Percentiles rank a stretch among this genome's conserved stretches.
phyloP scores from a whole-genome alignment of 768 basidiomycete species.

The Cubamyces lactineus region DNA sequence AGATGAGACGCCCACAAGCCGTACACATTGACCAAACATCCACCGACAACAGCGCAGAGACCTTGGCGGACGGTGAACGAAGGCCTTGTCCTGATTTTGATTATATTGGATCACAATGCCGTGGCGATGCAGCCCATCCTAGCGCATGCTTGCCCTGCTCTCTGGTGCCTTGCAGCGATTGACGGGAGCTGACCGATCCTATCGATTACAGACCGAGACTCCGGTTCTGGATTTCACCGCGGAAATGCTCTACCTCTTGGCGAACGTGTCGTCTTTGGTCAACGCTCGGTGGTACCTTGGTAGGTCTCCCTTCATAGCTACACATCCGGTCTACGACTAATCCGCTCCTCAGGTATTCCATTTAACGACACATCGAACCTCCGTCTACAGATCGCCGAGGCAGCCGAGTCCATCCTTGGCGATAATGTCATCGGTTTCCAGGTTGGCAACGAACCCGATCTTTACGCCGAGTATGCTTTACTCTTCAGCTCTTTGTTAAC shows the following conservation, averaged over 20 bases:
- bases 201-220: conserved; percentile 51
- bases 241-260: conserved; percentile 52
- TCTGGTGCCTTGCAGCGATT: neutral
- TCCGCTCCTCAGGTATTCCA: conserved; percentile 48
- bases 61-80: conserved; percentile 37
- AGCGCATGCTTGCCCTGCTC: conserved; percentile 17
- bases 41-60: conserved; percentile 22
- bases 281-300: conserved; percentile 52
- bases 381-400: conserved; percentile 55
- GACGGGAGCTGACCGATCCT: conserved; percentile 23
- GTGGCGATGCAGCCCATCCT: conserved; percentile 42
- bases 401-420: conserved; percentile 66
- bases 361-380: conserved; percentile 66
- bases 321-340: neutral
- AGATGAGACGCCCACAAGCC: conserved; percentile 44
- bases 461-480: conserved; percentile 47
- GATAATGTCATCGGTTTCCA: conserved; percentile 65
- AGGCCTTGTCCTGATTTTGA: conserved; percentile 34
- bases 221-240: conserved; percentile 51
- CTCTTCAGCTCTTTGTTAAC: neutral
- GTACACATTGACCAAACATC: conserved; percentile 38
- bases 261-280: conserved; percentile 46
- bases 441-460: conserved; percentile 79
- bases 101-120: neutral
- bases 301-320: conserved; percentile 10